phyloP scores from a whole-genome alignment of 495 filamentous ascomycete species.

The Trichoderma orchidacearum region DNA sequence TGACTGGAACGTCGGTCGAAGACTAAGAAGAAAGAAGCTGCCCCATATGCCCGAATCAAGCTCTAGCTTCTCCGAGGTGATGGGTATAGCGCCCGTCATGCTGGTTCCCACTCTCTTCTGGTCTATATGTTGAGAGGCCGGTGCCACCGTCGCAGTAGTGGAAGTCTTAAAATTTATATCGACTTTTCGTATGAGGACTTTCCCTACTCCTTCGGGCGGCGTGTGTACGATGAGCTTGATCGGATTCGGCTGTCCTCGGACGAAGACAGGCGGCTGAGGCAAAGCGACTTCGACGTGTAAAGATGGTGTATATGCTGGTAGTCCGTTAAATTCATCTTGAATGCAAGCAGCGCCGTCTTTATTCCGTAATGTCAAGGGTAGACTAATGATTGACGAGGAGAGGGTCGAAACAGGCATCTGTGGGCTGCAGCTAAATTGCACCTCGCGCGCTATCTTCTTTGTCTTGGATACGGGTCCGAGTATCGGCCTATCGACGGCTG shows the following conservation, averaged over 20 bases:
- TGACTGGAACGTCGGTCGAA: not conserved
- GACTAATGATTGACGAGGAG: not conserved
- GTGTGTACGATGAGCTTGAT: not conserved
- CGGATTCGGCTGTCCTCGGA: not conserved
- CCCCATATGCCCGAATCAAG: not conserved
- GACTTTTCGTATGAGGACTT: not conserved
- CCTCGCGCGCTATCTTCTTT: not conserved
- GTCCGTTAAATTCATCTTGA: not conserved
- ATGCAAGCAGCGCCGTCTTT: not conserved
- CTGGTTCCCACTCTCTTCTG: not conserved
- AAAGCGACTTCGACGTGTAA: not conserved
- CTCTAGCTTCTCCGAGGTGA: not conserved
- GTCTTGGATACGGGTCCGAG: not conserved
- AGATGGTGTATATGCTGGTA: not conserved
- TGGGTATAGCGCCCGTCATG: not conserved
- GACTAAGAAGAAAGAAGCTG: not conserved
- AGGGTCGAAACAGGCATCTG: not conserved
- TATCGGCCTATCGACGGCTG: not conserved
- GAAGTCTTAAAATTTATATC: not conserved
- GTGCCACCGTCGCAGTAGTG: not conserved
- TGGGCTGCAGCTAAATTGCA: not conserved
- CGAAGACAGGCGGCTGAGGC: not conserved
- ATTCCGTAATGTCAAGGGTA: not conserved
- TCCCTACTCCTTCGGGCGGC: not conserved
- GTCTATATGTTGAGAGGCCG: not conserved